Evolutionary conservation across 2,329 filamentous ascomycete genomes (phyloP), one percentile per base, ranked within the genome.

Genomic region (Fusarium marasasianum): DNA sequence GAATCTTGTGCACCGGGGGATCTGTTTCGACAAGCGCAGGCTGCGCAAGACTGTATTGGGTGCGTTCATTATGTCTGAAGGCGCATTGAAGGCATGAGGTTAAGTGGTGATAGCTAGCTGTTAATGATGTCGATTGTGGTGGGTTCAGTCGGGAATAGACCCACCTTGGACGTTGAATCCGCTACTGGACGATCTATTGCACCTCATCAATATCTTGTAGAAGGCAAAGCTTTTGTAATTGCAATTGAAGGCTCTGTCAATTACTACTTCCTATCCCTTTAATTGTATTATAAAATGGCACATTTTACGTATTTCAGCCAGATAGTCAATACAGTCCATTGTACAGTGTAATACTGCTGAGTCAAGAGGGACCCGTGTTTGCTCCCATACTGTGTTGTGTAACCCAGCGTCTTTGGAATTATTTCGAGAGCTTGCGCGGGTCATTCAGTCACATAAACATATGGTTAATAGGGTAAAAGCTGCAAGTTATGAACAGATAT

Each of bases 31-130:
- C 14, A 72, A 63, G 62, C 78, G 75, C 12, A 82, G 71, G 58
- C 74, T 68, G 47, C 79, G 76, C 64, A 78, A 77, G n/a, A 80
- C 53, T 53, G 62, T 69, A 17, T 67, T 71, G 35, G 80, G 45
- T 61, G 75, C 73, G 56, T 80, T 81, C 80, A 82, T 81, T 35
- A 47, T 71, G 62, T 51, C 40, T 56, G 54, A 40, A 41, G 51
- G 59, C 65, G 65, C 60, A 75, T 73, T 65, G 65, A 44, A 51
- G 43, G 43, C 47, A 47, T 35, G 13, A 57, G 37, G 37, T 38
- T 53, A 15, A 56, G 29, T 51, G 37, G 35, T 65, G 59, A 60
- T 57, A 31, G 44, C 38, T 45, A 41, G 53, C 35, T 69, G 57
- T 41, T 55, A 35, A 73, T 73, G 58, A 73, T 73, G 69, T 71